phyloP scores from a whole-genome alignment of 345 rosid species.

The Eucalyptus sp. region DNA sequence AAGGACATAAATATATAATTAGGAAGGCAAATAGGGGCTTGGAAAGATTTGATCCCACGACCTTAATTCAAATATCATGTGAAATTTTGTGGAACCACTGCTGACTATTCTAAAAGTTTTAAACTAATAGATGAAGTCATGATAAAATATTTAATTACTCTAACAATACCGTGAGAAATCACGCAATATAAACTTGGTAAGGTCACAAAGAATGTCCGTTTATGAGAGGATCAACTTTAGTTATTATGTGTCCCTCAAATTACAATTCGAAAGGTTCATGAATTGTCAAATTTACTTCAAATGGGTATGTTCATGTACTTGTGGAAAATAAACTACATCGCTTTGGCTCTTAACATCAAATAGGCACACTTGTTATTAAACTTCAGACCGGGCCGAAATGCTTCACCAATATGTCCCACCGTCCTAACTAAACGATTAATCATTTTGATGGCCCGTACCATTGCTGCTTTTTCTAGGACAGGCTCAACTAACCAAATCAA shows the following conservation, averaged over 20 bases:
- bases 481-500: not conserved
- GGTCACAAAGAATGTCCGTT: not conserved
- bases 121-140: too few relatives aligned
- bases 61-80: too few relatives aligned
- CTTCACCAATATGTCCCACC: not conserved
- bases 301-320: not conserved
- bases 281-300: not conserved
- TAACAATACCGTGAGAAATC: not conserved
- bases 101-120: too few relatives aligned
- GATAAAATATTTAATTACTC: too few relatives aligned
- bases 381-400: not conserved
- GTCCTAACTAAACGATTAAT: not conserved
- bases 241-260: not conserved
- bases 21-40: too few relatives aligned
- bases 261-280: not conserved
- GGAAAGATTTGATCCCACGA: too few relatives aligned
- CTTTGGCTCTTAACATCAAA: not conserved
- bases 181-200: not conserved
- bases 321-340: not conserved
- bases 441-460: not conserved
- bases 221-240: not conserved
- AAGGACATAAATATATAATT: too few relatives aligned
- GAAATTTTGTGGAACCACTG: fast-evolving
- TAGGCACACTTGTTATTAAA: not conserved
- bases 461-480: not conserved